These are phyloP conservation scores for Lactarius indigo DNA, from an alignment of 768 basidiomycete genomes.

Conservation along the genomic window DNA sequence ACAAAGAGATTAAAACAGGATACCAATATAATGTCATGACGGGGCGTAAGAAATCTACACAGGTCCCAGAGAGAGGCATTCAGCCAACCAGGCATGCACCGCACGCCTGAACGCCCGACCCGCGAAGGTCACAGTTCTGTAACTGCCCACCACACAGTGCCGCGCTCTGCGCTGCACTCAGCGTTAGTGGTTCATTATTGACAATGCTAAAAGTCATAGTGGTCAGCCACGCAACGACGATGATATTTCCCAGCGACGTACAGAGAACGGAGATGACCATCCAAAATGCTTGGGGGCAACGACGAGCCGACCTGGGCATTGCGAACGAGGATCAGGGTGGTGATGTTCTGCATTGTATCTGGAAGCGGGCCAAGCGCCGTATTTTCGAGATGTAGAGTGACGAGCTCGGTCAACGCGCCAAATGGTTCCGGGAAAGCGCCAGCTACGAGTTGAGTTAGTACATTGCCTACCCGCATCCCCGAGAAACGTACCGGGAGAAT, in stretches of 20 bases:
- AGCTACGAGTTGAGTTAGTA: slow-evolving; percentile 30
- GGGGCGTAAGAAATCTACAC: neutral
- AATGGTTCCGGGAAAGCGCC: slow-evolving; percentile 42
- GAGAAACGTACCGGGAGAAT: slow-evolving; percentile 38
- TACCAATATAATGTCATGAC: neutral
- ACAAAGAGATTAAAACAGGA: neutral
- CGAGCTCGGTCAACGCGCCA: slow-evolving; percentile 36
- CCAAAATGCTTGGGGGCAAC: slow-evolving; percentile 37
- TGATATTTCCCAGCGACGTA: slow-evolving; percentile 28
- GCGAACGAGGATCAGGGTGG: slow-evolving; percentile 38
- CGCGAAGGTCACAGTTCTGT: slow-evolving; percentile 25
- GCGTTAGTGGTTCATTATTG: slow-evolving; percentile 21
- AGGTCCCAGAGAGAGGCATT: slow-evolving; percentile 2
- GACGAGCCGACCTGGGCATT: slow-evolving; percentile 39
- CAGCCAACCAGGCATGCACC: slow-evolving; percentile 24
- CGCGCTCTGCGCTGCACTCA: slow-evolving; percentile 19
- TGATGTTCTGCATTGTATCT: slow-evolving; percentile 34
- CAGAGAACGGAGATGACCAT: slow-evolving; percentile 39
- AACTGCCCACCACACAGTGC: slow-evolving; percentile 20
- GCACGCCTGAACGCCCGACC: slow-evolving; percentile 20
- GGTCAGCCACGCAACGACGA: neutral
- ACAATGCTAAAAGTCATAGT: slow-evolving; percentile 18
- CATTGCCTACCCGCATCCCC: neutral
- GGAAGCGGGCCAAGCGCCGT: slow-evolving; percentile 39
- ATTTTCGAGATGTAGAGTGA: slow-evolving; percentile 40